Evolutionary conservation across 2,329 filamentous ascomycete genomes (phyloP), one percentile per base, ranked within the genome.

Genomic region (Botryotinia calthae): DNA sequence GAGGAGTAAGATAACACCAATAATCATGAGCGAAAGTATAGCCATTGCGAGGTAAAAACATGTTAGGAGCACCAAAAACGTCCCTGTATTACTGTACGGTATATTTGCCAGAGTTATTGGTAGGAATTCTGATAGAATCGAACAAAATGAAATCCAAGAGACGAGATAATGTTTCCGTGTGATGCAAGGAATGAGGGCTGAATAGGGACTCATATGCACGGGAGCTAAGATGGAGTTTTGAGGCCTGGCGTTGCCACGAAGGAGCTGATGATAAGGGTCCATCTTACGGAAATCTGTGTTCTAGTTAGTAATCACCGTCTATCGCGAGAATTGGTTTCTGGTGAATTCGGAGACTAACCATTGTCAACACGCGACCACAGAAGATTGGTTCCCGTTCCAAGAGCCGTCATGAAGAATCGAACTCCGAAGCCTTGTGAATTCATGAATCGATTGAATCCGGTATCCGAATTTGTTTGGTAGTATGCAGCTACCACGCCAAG

Each of bases 181-280:
- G 25, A 84, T 73, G 8, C 83, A 82, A 14, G 81, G 79, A 75
- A 81, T 80, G 74, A 87, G 73, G 0, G 84, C 85, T 0, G 82
- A 84, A 54, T 86, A 84, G 4, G 83, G 82, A 72, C 86, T 86
- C 0, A 83, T 84, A 1, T 82, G 82, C 0, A 83, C 81, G 1
- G 82, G 82, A 25, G 85, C 76, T 12, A 85, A 79, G 25, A 86
- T 82, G 8, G 83, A 83, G 20, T 82, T 80, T 34, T 81, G 82
- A 59, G 82, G 80, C 5, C 77, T 80, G 2, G 76, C 63, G 3
- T 48, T 76, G 37, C 72, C 71, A 25, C 51, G 54, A 22, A 75
- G 65, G 75, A 87, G 83, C 59, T 83, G 79, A 34, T 82, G 81
- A 75, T 84, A 86, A 1, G 85, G 54, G 20, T 61, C 54, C n/a